Base-by-base conservation (phyloP, 164 flowering plant genomes). In the Platanus orientalis region DNA sequence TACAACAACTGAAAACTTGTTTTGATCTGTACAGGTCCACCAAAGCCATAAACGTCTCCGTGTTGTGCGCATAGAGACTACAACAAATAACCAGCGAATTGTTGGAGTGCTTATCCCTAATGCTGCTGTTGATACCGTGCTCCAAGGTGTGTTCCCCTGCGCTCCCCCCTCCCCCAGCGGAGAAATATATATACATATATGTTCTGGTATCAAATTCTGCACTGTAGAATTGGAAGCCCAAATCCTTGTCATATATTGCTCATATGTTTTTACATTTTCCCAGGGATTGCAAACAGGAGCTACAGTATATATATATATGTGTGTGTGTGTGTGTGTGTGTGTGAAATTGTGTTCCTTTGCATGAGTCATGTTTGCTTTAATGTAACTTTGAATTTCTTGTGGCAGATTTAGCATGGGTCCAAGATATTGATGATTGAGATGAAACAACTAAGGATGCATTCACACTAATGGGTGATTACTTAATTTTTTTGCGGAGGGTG, bases 31-130 rank as follows among this genome's bases (percentile, higher is more conserved):
- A 26, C 82, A 94, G 99, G 86, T 83, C 39, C 95, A 93, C 4
- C 87, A 69, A 67, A 91, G 96, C 83, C 92, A 94, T 73, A 81
- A 75, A 65, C 77, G 93, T 40, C 73, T 94, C 10, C 89, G 97
- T 51, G 89, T 89, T 59, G 93, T 94, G 65, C 86, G 93, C 10
- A 63, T 91, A 58, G 93, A 83, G 74, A 91, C 96, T 17, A 91
- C 97, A 0, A 61, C 88, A 24, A 96, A 88, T 70, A 89, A 68
- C 49, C 85, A 79, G 68, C 75, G 96, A 60, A 85, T 89, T 68
- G 97, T 94, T 50, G 99, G 96, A 62, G 82, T 94, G 44, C 80
- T 89, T 58, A 77, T 94, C 67, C 96, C 96, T 65, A 94, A 83
- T 75, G 81, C 88, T 25, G 97, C 92, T 0, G 96, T 91, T 61